Base-by-base conservation (phyloP, 108 stramenopile species). In the Nitzschia palea region DNA sequence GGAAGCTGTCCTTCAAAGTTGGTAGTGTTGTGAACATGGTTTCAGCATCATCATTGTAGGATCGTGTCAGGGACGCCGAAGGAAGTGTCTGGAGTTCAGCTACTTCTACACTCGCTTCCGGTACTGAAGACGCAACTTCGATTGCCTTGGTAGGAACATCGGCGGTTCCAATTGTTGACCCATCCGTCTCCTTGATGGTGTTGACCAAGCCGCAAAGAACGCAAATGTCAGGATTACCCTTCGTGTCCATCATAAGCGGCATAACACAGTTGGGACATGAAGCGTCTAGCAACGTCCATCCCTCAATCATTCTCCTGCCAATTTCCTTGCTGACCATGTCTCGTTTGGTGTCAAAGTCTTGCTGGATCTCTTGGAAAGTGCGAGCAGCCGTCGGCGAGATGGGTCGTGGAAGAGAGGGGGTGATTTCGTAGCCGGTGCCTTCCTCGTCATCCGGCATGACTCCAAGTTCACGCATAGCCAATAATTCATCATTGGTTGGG, bases 271-370 rank as follows among this genome's bases (percentile, higher is more conserved):
- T 40, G 27, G 74, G 75, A 66, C 84, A 86, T n/a, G 80, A 68
- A 18, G 43, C 42, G 44, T 86, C 77, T 22, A 86, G 50, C 15
- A 86, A 45, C 0, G 37, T 72, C 84, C 84, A 86, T 3, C 84
- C 84, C 20, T 78, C 45, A 2, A 78, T 44, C 77, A 86, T 78
- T 27, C 71, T 65, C 36, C 76, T 80, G 27, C 74, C 77, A 25
- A 86, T 78, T 57, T 86, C 84, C 43, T 79, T 66, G 55, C 84
- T 86, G 55, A 74, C 80, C 26, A 70, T 45, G 12, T 70, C 35
- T 14, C 84, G 65, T 55, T 72, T 80, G 26, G 52, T 44, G 53
- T 84, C 79, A 47, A 77, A 84, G 9, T 74, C 70, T 2, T 65
- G 47, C 17, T 68, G 57, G 12, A 51, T 45, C 27, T 69, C 44